Evolutionary conservation across 202 grass and related monocot species (phyloP).

Genomic region (Digitaria exilis): DNA sequence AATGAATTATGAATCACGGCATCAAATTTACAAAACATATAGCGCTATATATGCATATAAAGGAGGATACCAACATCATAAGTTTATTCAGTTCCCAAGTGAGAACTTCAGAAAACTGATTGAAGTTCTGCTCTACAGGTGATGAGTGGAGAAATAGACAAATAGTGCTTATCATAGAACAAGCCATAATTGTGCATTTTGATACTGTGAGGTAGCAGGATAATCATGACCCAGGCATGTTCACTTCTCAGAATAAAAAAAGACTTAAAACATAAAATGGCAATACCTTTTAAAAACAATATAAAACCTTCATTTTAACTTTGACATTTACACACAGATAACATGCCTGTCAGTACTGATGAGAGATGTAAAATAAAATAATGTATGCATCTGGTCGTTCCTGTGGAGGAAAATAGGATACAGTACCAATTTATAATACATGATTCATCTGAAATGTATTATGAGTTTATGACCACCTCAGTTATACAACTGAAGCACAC

Average conservation of each 20-base stretch:
- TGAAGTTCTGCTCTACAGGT: not conserved
- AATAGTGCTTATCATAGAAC: not conserved
- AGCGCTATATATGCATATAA: not conserved
- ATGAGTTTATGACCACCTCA: not conserved
- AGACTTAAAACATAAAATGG: conserved; percentile 8
- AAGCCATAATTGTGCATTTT: not conserved
- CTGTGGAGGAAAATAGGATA: not conserved
- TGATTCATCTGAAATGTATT: conserved; percentile 9
- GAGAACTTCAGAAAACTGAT: not conserved
- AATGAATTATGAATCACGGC: not conserved
- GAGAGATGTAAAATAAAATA: not conserved
- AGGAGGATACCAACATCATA: not conserved
- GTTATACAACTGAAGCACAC: conserved; percentile 30
- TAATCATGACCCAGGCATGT: not conserved
- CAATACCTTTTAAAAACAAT: not conserved
- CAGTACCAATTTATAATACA: not conserved
- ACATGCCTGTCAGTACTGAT: not conserved
- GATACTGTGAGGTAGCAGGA: conserved; percentile 5
- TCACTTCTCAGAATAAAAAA: not conserved
- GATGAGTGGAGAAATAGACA: not conserved
- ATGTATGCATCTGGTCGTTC: not conserved
- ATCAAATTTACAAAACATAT: not conserved
- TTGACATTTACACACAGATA: not conserved
- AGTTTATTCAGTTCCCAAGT: not conserved
- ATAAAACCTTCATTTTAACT: not conserved